Conservation (phyloP, 306 rosid genomes). For the Vicia villosa region DNA sequence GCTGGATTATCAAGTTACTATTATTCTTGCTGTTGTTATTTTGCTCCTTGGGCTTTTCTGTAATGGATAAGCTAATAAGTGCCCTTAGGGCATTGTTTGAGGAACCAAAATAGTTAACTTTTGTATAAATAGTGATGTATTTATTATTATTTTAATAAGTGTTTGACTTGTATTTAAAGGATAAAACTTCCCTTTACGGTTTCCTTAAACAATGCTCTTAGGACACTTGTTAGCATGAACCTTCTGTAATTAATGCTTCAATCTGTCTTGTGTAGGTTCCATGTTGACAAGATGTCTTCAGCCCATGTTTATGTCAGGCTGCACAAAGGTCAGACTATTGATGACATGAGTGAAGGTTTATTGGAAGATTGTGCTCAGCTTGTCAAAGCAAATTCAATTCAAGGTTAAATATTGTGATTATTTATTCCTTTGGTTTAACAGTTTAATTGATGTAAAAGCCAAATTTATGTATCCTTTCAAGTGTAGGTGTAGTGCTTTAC, state of each 20-base stretch:
- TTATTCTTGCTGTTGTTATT: not conserved
- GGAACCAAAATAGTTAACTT: too few species aligned
- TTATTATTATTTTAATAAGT: too few species aligned
- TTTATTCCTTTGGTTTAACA: slow-evolving; percentile 18
- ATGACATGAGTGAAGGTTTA: slow-evolving; percentile 78
- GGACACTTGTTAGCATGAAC: too few species aligned
- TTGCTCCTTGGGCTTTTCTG: not conserved
- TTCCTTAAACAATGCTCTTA: too few species aligned
- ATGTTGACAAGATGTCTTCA: slow-evolving; percentile 97
- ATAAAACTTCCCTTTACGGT: too few species aligned
- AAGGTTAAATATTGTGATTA: slow-evolving; percentile 53
- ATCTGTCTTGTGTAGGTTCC: slow-evolving; percentile 66
- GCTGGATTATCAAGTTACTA: not conserved
- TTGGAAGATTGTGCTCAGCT: slow-evolving; percentile 97
- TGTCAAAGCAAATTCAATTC: slow-evolving; percentile 98
- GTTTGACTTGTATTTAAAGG: too few species aligned
- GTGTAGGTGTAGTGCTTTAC: not conserved
- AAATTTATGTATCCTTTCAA: not conserved
- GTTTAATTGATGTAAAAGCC: slow-evolving; percentile 6
- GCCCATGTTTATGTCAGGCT: slow-evolving; percentile 95
- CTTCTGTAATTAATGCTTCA: not conserved
- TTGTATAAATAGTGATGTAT: too few species aligned
- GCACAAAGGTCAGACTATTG: slow-evolving; percentile 89
- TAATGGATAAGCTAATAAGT: not conserved
- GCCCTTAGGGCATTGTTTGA: too few species aligned